These are phyloP conservation scores for Rugosomyces carneus DNA, from an alignment of 1,284 basidiomycete species.

Conservation along the genomic window DNA sequence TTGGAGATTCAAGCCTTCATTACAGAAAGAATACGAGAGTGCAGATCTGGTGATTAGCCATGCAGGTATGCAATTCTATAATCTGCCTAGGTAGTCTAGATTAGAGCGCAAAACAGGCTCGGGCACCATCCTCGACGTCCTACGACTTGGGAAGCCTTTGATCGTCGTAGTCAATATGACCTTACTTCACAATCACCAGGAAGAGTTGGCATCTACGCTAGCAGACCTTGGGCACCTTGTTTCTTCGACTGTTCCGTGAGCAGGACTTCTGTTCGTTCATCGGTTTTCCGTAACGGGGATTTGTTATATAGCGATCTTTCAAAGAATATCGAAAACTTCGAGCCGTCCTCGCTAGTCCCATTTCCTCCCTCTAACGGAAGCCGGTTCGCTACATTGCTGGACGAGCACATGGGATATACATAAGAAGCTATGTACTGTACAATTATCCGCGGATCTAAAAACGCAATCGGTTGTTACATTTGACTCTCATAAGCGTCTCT, in stretches of 20 bases:
- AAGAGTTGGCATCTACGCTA: conserved; percentile 78
- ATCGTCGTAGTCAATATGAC: conserved; percentile 88
- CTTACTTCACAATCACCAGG: conserved; percentile 91
- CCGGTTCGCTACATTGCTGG: conserved; percentile 59
- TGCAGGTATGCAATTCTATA: conserved; percentile 59
- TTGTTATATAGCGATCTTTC: conserved; percentile 43
- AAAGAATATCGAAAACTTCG: conserved; percentile 42
- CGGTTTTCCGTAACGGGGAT: conserved; percentile 1
- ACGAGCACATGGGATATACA: conserved; percentile 68
- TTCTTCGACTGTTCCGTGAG: conserved; percentile 57
- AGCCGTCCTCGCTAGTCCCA: conserved; percentile 39
- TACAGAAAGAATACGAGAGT: conserved; percentile 56
- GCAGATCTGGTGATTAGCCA: conserved; percentile 87
- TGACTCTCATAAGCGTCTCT: conserved; percentile 10
- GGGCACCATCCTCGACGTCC: conserved; percentile 88
- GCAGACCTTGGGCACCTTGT: conserved; percentile 56
- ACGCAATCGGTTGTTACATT: conserved; percentile 29
- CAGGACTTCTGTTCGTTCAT: conserved; percentile 7
- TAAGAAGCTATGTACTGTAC: conserved; percentile 6
- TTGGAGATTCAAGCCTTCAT: conserved; percentile 68
- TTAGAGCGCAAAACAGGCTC: conserved; percentile 58
- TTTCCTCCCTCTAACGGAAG: conserved; percentile 64
- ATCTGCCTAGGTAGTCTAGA: conserved; percentile 3
- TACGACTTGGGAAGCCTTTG: conserved; percentile 69
- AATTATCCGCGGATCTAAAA: conserved; percentile 7